These are phyloP conservation scores for Colletotrichum tanaceti DNA, from an alignment of 2,329 filamentous ascomycete genomes.

Conservation along the genomic window DNA sequence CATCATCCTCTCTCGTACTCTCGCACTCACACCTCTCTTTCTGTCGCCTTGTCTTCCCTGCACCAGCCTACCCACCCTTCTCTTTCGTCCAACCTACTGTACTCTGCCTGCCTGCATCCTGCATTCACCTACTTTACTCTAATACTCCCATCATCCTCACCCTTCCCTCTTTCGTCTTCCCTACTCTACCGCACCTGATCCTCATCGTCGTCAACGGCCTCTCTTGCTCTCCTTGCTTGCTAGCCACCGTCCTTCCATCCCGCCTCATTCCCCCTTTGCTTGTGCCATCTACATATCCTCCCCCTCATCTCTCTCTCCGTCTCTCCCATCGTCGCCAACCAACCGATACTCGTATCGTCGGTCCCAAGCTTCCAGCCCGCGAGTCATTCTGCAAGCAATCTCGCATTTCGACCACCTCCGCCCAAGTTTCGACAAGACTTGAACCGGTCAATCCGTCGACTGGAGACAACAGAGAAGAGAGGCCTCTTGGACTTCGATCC, in stretches of 20 bases:
- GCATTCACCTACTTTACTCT: constrained; percentile 43
- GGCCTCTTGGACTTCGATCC: constrained; percentile 26
- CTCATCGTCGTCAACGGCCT: constrained; percentile 37
- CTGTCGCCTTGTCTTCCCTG: constrained; percentile 49
- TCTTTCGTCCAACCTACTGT: constrained; percentile 41
- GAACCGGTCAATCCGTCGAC: constrained; percentile 33
- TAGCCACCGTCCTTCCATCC: constrained; percentile 39
- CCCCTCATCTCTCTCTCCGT: constrained; percentile 3
- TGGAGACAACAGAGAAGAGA: constrained; percentile 39
- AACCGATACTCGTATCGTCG: constrained; percentile 25
- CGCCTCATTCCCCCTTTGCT: constrained; percentile 36
- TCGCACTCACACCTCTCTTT: constrained; percentile 48
- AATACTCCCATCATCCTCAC: constrained; percentile 38
- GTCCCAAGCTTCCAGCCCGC: constrained; percentile 8
- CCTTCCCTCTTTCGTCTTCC: constrained; percentile 12
- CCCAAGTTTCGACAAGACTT: constrained; percentile 24
- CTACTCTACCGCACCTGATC: constrained; percentile 27
- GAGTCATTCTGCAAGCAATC: constrained; percentile 39
- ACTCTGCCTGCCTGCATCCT: constrained; percentile 37
- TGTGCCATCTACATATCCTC: constrained; percentile 14
- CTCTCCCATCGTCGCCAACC: neutral
- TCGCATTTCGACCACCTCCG: constrained; percentile 33
- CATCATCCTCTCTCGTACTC: constrained; percentile 42
- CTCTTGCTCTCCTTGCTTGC: constrained; percentile 41
- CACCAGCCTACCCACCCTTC: constrained; percentile 48